Evolutionary conservation across 768 basidiomycete species (phyloP).

Genomic region (Lactifluus echinatus): DNA sequence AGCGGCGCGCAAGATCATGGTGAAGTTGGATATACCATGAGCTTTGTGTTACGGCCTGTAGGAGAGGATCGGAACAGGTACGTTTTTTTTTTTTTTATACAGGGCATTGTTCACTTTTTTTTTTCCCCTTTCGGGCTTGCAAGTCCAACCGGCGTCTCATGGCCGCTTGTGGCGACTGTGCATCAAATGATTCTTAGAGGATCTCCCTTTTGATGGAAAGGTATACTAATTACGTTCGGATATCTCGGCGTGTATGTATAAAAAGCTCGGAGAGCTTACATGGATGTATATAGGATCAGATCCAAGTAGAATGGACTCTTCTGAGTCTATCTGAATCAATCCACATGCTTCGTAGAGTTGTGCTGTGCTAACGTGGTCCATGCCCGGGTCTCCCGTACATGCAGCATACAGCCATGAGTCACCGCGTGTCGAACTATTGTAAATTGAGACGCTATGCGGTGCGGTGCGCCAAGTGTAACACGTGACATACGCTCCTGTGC

Average conservation of each 20-base stretch:
- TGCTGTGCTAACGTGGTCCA: no score
- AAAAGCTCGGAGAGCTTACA: no score
- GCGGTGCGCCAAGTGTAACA: no score
- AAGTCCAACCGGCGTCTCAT: neutral
- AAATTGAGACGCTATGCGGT: no score
- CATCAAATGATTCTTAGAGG: constrained; percentile 12
- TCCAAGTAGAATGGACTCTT: no score
- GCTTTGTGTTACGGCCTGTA: constrained; percentile 2
- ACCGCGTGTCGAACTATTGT: no score
- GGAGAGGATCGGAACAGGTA: neutral
- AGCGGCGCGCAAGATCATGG: neutral
- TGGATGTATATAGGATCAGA: no score
- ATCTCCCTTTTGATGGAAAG: neutral
- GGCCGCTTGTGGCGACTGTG: constrained; percentile 9
- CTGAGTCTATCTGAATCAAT: no score
- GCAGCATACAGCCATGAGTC: no score
- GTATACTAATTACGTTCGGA: neutral
- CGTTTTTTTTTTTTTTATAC: neutral
- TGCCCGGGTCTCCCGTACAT: no score
- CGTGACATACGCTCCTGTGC: no score
- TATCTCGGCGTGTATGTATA: neutral
- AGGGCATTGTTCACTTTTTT: neutral
- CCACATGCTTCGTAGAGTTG: no score
- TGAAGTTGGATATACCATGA: constrained; percentile 4
- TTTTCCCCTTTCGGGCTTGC: neutral